These are phyloP conservation scores for Cordyceps tenuipes DNA, from an alignment of 2,329 filamentous ascomycete genomes.

Conservation along the genomic window DNA sequence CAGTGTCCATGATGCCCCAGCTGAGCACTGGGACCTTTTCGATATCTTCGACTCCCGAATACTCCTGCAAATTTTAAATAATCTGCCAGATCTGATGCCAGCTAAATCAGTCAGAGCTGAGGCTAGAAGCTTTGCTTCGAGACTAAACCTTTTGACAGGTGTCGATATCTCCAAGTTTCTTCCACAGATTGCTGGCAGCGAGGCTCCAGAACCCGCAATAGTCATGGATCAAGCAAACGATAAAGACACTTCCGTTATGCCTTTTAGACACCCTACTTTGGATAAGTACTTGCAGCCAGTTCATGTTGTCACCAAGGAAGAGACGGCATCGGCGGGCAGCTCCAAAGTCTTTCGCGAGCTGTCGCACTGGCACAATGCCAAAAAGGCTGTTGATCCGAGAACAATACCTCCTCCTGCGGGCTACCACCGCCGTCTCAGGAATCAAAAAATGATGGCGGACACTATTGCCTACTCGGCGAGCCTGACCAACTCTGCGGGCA, in stretches of 20 bases:
- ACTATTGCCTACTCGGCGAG: conserved; percentile 62
- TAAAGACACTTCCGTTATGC: conserved; percentile 25
- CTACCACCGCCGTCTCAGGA: conserved; percentile 33
- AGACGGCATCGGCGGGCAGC: conserved; percentile 15
- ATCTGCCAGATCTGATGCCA: neutral
- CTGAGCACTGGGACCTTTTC: conserved; percentile 21
- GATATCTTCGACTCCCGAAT: conserved; percentile 27
- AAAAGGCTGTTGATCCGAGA: conserved; percentile 39
- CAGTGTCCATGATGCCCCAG: conserved; percentile 9
- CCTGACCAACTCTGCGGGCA: conserved; percentile 56
- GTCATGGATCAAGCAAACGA: neutral
- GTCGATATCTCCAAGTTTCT: neutral
- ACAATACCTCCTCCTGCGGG: conserved; percentile 16
- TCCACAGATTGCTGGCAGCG: neutral
- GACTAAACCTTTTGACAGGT: neutral
- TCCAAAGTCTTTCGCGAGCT: conserved; percentile 38
- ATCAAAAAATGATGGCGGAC: conserved; percentile 60
- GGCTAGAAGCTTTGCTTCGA: neutral
- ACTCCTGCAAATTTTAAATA: conserved; percentile 17
- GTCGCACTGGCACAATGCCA: conserved; percentile 56
- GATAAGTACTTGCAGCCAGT: conserved; percentile 37
- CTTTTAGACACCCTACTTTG: conserved; percentile 40
- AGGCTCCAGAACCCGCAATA: neutral
- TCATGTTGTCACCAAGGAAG: conserved; percentile 23
- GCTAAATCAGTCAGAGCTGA: neutral